Percentiles rank a stretch among this genome's conserved stretches.
Conservation (phyloP, 306 rosid species). For the Lotus japonicus region DNA sequence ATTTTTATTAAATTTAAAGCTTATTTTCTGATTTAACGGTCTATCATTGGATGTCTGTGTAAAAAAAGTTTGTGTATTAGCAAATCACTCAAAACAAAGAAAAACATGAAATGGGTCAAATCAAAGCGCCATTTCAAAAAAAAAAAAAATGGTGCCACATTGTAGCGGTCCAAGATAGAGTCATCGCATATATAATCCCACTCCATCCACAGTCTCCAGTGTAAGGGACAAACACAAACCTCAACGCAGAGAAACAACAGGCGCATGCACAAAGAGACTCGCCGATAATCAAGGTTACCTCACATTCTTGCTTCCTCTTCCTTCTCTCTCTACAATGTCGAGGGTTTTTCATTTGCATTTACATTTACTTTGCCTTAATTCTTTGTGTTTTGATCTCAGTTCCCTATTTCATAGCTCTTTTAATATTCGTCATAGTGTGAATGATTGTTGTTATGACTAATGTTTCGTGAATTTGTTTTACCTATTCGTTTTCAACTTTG, state of each 20-base stretch:
- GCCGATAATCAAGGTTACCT: conserved; percentile 5
- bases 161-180: too few species aligned
- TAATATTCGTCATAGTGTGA: background rate
- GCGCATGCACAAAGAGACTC: background rate
- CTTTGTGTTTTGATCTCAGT: background rate
- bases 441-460: too few species aligned
- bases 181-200: too few species aligned
- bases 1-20: too few species aligned
- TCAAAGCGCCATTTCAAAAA: too few species aligned
- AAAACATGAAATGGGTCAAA: too few species aligned
- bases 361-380: background rate
- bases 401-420: background rate
- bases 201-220: too few species aligned
- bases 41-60: too few species aligned
- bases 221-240: background rate
- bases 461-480: background rate
- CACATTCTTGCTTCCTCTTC: background rate
- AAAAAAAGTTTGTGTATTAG: too few species aligned
- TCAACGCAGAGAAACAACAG: background rate
- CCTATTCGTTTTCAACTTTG: background rate
- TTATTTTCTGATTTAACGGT: too few species aligned
- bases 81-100: too few species aligned
- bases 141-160: too few species aligned
- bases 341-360: conserved; percentile 19
- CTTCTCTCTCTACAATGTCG: background rate